Evolutionary conservation across 352 stramenopile species (phyloP), one percentile per base, ranked within the genome.

Genomic region (Pseudoperonospora humuli): DNA sequence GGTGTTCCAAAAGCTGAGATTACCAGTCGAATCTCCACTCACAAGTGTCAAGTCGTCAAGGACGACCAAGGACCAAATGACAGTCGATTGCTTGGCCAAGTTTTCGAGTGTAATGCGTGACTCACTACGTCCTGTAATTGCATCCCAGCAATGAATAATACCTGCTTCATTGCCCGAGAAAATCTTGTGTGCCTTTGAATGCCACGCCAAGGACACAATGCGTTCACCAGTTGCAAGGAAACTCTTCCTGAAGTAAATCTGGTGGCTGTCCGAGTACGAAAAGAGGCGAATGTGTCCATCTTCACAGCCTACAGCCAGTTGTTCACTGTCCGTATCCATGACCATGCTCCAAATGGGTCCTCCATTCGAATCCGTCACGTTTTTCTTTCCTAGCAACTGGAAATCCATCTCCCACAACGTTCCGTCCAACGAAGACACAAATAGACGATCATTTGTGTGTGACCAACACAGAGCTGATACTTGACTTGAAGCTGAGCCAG

Each of bases 1-100:
- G 18, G 84, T 86, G 54, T 97, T 89, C 90, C 89, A 98, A 38
- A 97, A 89, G 61, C 95, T 94, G 9, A 98, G 63, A 44, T 95
- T 80, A 26, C 90, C 93, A 31, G 95, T 68, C 26, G 90, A 97
- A 58, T 97, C 92, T 24, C 86, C 90, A 11, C 85, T 95, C 32
- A 97, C 75, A 26, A 98, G 68, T 19, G 93, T 97, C 10, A 90
- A 68, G 54, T 96, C 86, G 15, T 85, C 55, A n/a, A 98, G 67
- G 18, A 91, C 82, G 13, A 81, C 45, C 17, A 98, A 63, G 26
- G 85, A 80, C 93, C 93, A 98, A 25, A 97, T 77, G 15, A 92
- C 61, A 31, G 75, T 69, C 38, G 82, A 80, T 28, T 85, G 76
- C 51, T 86, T 88, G 44, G 75, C 69, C 24, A 89, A 32, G 20